Evolutionary conservation across 768 basidiomycete genomes (phyloP), one percentile per base, ranked within the genome.

Genomic region (Russula sp.): DNA sequence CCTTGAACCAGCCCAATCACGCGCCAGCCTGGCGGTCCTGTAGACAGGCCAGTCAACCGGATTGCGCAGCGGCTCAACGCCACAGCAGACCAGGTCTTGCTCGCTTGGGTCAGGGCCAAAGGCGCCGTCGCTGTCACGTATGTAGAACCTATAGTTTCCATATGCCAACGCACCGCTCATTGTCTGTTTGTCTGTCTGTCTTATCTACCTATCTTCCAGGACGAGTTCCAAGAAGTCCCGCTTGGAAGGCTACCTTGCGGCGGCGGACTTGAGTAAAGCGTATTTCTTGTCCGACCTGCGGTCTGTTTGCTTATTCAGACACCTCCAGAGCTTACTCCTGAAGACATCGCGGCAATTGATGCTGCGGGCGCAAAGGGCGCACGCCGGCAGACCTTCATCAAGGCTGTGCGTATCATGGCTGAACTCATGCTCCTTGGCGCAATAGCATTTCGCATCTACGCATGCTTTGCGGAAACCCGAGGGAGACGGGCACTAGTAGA

Each of bases 71-170:
- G 80, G 6, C 77, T 83, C 27, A 75, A 77, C 8, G 82, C 78
- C 18, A 80, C 80, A 3, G 75, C 80, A 1, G 88, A 88, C 61
- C 88, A 91, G 70, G 80, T 89, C 9, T 75, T 90, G 5, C 76
- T 89, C 8, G 86, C 87, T 0, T 89, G 88, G 88, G 79, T 82
- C 5, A 87, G 84, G 69, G 77, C 81, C 6, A 89, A 91, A 70
- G 85, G 83, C 10, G 82, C 81, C 0, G 81, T 88, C 5, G 79
- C 80, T 31, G 79, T 88, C 66, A 89, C 85, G 83, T 88, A 71
- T 27, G 75, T 27, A 0, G 32, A 27, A 22, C 45, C 50, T 37
- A 59, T 54, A 6, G 4, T 27, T 35, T 11, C n/a, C 49, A 9
- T 39, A 1, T 16, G 11, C 13, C 18, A 7, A 35, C n/a, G 40